Base-by-base conservation (phyloP, 805 yeast species). In the Citeromyces nyonsensis region DNA sequence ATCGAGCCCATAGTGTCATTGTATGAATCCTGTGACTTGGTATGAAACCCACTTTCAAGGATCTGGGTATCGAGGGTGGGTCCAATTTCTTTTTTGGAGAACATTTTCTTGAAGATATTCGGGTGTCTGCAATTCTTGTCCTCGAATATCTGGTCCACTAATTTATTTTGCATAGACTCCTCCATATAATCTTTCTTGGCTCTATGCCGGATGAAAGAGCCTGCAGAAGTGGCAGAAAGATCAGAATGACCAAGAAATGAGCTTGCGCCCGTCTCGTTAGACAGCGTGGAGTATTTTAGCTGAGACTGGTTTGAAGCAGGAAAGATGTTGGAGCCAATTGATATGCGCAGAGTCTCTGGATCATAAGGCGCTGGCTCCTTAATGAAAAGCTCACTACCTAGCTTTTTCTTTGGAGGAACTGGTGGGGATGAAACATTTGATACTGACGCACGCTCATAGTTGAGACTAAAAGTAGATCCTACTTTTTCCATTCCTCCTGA, bases 141-240 rank as follows among this genome's bases (percentile, higher is more conserved):
- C 7, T 18, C 22, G 22, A 18, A 18, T 5, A 18, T 18, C 22
- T 18, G 22, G 27, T 20, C 25, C 10, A 28, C 30, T 10, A 39
- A 25, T 4, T 48, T 44, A 24, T 38, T 37, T 25, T 36, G 40
- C 26, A 38, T 32, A 34, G 40, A 30, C 18, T 38, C 44, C 20
- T 38, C 37, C 22, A 46, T 26, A 30, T 36, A 39, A 1, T 26
- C 20, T 32, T 41, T 53, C 39, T 26, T 52, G 36, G 35, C 56
- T 49, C 47, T 77, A 48, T 83, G 93, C 45, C 94, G 66, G 30
- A 75, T 73, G 36, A 73, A 73, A 22, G 93, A 80, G 0, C 93
- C 94, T 1, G 94, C 94, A 39, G 91, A 77, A 0, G 94, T 80
- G 4, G 94, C 94, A 55, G 91, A 79, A 39, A 80, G 66, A 48